Conservation (phyloP, 331 rosid species). For the Phaseolus coccineus region DNA sequence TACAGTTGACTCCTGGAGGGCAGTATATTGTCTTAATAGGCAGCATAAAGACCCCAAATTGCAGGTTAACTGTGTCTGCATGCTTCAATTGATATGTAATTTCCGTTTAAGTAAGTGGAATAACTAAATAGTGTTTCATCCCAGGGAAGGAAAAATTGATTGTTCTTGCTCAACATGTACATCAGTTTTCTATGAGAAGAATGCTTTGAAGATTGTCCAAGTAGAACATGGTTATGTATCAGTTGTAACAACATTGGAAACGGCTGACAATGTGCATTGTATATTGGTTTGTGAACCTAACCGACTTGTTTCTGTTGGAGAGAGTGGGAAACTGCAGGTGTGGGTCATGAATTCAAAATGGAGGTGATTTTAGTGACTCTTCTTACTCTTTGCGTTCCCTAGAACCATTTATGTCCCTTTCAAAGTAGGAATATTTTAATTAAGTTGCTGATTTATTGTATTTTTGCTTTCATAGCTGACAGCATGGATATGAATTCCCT, state of each 20-base stretch:
- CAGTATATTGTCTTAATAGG: slow-evolving; percentile 70
- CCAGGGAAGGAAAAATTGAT: slow-evolving; percentile 66
- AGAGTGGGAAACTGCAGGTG: slow-evolving; percentile 82
- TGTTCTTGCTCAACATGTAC: slow-evolving; percentile 81
- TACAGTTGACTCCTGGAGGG: slow-evolving; percentile 82
- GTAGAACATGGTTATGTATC: slow-evolving; percentile 79
- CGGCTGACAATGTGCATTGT: slow-evolving; percentile 57
- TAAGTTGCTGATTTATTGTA: slow-evolving; percentile 25
- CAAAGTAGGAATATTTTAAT: neutral
- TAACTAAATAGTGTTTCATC: slow-evolving; percentile 34
- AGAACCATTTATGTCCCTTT: slow-evolving; percentile 32
- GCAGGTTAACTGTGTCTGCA: slow-evolving; percentile 68
- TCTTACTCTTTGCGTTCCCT: slow-evolving; percentile 23
- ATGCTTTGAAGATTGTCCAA: slow-evolving; percentile 75
- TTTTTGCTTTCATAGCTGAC: slow-evolving; percentile 23
- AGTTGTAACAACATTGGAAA: slow-evolving; percentile 62
- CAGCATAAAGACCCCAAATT: slow-evolving; percentile 73
- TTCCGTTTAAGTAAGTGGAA: slow-evolving; percentile 9
- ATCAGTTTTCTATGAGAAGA: slow-evolving; percentile 61
- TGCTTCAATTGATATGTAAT: slow-evolving; percentile 44
- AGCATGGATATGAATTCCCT: slow-evolving; percentile 2
- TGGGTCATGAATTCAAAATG: slow-evolving; percentile 92
- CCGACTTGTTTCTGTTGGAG: slow-evolving; percentile 78
- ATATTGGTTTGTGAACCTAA: slow-evolving; percentile 80
- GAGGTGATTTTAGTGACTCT: slow-evolving; percentile 62